A percentile compares a stretch with the other conserved stretches of the same genome.
phyloP scores from a whole-genome alignment of 2,329 filamentous ascomycete genomes.

The Hymenoscyphus fructigenus region DNA sequence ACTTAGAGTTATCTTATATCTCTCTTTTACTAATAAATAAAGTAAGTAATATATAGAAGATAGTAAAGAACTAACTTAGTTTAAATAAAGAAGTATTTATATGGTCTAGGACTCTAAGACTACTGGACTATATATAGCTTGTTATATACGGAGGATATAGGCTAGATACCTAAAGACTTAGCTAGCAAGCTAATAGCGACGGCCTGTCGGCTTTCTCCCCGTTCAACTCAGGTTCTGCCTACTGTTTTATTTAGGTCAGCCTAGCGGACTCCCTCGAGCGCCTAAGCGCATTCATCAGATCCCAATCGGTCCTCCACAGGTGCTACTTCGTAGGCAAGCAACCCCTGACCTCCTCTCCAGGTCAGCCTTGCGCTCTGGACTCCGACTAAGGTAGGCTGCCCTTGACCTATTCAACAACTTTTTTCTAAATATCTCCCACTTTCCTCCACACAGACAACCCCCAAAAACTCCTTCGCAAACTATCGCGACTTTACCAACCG shows the following conservation, averaged over 20 bases:
- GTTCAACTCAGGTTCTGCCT: too few relatives aligned
- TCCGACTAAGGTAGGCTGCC: not conserved
- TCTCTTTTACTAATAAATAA: too few relatives aligned
- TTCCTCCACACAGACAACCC: not conserved
- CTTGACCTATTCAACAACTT: not conserved
- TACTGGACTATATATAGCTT: too few relatives aligned
- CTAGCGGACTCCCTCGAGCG: not conserved
- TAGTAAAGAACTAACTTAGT: too few relatives aligned
- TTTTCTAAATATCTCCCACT: not conserved
- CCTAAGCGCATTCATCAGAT: not conserved
- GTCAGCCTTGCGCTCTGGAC: conserved; percentile 1
- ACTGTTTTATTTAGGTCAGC: not conserved
- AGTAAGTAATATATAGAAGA: too few relatives aligned
- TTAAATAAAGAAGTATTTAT: too few relatives aligned
- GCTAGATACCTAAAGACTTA: not conserved
- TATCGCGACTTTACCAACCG: not conserved
- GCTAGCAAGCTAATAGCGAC: not conserved
- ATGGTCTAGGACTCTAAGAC: too few relatives aligned
- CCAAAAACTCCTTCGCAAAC: not conserved
- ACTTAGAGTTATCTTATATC: too few relatives aligned
- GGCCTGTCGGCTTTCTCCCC: too few relatives aligned
- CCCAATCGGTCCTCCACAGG: not conserved
- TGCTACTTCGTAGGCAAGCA: not conserved
- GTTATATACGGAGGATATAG: too few relatives aligned
- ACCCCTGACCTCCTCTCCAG: too few relatives aligned